Conservation (phyloP, 75 land plant genomes). For the Azolla pinnata region DNA sequence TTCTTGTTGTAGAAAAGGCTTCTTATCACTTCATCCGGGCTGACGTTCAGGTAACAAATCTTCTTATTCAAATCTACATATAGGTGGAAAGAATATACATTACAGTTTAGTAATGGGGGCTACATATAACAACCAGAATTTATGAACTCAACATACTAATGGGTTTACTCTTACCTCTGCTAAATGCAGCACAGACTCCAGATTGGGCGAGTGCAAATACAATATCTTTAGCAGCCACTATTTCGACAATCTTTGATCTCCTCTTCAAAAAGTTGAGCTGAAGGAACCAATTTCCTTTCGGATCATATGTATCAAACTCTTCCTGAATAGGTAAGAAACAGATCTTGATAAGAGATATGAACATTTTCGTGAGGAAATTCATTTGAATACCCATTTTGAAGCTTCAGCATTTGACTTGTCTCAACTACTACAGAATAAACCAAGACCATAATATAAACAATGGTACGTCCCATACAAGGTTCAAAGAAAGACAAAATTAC, state of each 20-base stretch:
- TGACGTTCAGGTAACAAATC: slow-evolving; percentile 89
- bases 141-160: too few species aligned
- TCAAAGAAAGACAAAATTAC: too few species aligned
- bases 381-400: not conserved
- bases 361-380: not conserved
- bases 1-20: slow-evolving; percentile 96
- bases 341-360: not conserved
- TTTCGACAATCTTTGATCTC: slow-evolving; percentile 76
- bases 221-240: slow-evolving; percentile 86
- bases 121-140: too few species aligned
- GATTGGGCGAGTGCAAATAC: slow-evolving; percentile 94
- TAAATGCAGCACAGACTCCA: slow-evolving; percentile 95
- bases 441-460: too few species aligned
- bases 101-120: too few species aligned
- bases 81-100: too few species aligned
- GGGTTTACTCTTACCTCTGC: slow-evolving; percentile 31
- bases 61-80: too few species aligned
- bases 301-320: slow-evolving; percentile 96
- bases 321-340: slow-evolving; percentile 36
- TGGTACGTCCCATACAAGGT: too few species aligned
- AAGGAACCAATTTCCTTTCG: slow-evolving; percentile 55
- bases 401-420: too few species aligned
- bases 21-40: slow-evolving; percentile 93
- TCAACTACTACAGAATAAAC: too few species aligned
- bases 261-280: slow-evolving; percentile 68